Evolutionary conservation across 108 stramenopile species (phyloP).

Genomic region (Parietichytrium sp.): DNA sequence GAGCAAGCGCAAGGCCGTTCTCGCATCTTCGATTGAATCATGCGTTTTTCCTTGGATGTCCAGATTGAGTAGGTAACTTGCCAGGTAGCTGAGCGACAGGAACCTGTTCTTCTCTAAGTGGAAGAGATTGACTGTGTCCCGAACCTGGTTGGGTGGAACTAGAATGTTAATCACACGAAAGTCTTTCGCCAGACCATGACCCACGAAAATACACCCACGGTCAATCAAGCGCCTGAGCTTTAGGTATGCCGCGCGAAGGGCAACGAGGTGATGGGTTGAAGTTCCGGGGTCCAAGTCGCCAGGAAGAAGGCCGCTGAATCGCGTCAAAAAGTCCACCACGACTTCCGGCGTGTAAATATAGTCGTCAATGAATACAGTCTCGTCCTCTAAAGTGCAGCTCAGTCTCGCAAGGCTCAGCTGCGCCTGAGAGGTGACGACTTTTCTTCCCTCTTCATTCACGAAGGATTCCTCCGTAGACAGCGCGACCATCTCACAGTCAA

Average conservation of each 20-base stretch:
- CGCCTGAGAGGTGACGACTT: neutral
- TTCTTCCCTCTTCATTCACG: neutral
- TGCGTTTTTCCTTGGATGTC: slow-evolving; percentile 92
- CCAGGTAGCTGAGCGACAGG: slow-evolving; percentile 82
- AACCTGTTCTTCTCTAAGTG: slow-evolving; percentile 76
- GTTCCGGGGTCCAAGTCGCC: slow-evolving; percentile 79
- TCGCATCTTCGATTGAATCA: slow-evolving; percentile 90
- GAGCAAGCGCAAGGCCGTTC: slow-evolving; percentile 72
- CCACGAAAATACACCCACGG: slow-evolving; percentile 77
- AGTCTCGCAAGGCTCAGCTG: slow-evolving; percentile 25
- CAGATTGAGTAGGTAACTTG: slow-evolving; percentile 75
- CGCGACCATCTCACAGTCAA: slow-evolving; percentile 64
- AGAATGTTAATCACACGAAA: slow-evolving; percentile 79
- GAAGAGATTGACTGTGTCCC: slow-evolving; percentile 89
- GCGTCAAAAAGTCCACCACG: slow-evolving; percentile 87
- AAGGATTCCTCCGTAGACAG: slow-evolving; percentile 24
- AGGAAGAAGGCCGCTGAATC: slow-evolving; percentile 81
- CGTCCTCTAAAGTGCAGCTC: slow-evolving; percentile 41
- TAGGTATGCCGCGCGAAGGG: slow-evolving; percentile 77
- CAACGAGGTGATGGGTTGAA: slow-evolving; percentile 78
- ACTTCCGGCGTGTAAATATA: slow-evolving; percentile 84
- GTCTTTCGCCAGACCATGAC: slow-evolving; percentile 81
- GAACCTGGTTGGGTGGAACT: slow-evolving; percentile 81
- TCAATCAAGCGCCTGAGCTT: slow-evolving; percentile 85
- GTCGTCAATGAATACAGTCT: slow-evolving; percentile 78